These are phyloP conservation scores for Pseudopithomyces maydicus DNA, from an alignment of 2,329 filamentous ascomycete species.

Conservation along the genomic window DNA sequence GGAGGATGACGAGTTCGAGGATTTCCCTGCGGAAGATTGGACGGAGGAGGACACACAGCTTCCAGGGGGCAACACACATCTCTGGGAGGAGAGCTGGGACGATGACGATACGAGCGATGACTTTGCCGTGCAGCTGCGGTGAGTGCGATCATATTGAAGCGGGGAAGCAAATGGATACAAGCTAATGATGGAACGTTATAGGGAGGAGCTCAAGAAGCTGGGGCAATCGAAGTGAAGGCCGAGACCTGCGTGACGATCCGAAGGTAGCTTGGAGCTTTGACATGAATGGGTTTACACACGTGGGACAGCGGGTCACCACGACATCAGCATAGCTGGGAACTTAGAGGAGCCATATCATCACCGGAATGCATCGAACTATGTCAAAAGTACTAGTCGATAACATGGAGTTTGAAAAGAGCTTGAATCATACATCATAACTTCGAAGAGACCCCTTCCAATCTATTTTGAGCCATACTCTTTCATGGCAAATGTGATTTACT, in stretches of 20 bases:
- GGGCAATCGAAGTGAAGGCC: slow-evolving; percentile 63
- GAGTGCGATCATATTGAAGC: slow-evolving; percentile 42
- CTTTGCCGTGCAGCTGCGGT: slow-evolving; percentile 94
- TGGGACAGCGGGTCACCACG: neutral
- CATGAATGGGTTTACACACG: neutral
- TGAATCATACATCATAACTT: slow-evolving; percentile 40
- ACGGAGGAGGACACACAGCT: slow-evolving; percentile 87
- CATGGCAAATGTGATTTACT: slow-evolving; percentile 51
- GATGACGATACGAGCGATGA: slow-evolving; percentile 97
- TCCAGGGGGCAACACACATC: slow-evolving; percentile 75
- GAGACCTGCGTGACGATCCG: neutral
- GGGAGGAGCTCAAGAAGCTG: slow-evolving; percentile 94
- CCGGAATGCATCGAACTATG: slow-evolving; percentile 9
- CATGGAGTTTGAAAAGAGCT: slow-evolving; percentile 29
- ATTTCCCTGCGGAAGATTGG: slow-evolving; percentile 99
- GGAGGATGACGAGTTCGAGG: slow-evolving; percentile 98
- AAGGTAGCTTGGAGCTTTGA: neutral
- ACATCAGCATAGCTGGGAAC: neutral
- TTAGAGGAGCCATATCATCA: slow-evolving; percentile 8
- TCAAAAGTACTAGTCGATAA: slow-evolving; percentile 19
- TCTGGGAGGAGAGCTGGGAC: slow-evolving; percentile 99
- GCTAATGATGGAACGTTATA: slow-evolving; percentile 38
- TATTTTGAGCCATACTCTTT: slow-evolving; percentile 32
- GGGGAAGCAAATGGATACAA: neutral
- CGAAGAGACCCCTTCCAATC: slow-evolving; percentile 34